Conservation (phyloP, 495 filamentous ascomycete genomes). For the Schizothecium vesticola region DNA sequence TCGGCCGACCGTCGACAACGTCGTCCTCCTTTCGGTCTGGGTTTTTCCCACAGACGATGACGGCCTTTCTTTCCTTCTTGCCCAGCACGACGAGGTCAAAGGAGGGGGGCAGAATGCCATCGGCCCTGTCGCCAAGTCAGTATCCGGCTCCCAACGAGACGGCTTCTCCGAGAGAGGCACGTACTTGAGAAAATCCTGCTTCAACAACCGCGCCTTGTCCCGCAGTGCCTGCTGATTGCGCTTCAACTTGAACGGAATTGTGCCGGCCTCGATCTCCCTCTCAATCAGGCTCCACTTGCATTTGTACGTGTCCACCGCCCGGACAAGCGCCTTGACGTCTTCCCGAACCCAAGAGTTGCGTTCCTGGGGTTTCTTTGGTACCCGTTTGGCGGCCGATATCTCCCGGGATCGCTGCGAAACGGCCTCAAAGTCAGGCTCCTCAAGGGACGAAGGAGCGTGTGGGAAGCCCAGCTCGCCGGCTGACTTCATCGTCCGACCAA, state of each 20-base stretch:
- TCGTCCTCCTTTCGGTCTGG: slow-evolving; percentile 42
- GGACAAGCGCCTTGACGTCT: slow-evolving; percentile 46
- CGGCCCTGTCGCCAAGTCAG: slow-evolving; percentile 16
- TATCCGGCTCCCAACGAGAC: neutral
- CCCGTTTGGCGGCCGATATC: slow-evolving; percentile 22
- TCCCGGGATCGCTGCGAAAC: slow-evolving; percentile 21
- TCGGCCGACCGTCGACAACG: slow-evolving; percentile 25
- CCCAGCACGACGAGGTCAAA: slow-evolving; percentile 48
- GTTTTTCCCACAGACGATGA: slow-evolving; percentile 38
- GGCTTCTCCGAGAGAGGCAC: slow-evolving; percentile 14
- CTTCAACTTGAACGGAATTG: slow-evolving; percentile 32
- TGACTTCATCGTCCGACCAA: neutral
- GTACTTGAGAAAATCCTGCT: slow-evolving; percentile 55
- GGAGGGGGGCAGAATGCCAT: slow-evolving; percentile 36
- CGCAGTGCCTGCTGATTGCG: slow-evolving; percentile 59
- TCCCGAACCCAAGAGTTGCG: slow-evolving; percentile 41
- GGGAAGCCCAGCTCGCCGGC: slow-evolving; percentile 21
- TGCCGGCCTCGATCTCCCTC: slow-evolving; percentile 24
- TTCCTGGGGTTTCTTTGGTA: slow-evolving; percentile 32
- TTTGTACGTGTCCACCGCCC: slow-evolving; percentile 43
- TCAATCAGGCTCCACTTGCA: slow-evolving; percentile 52
- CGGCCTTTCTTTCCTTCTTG: slow-evolving; percentile 41
- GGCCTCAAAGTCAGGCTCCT: slow-evolving; percentile 24
- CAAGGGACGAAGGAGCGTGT: slow-evolving; percentile 15
- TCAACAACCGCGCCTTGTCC: slow-evolving; percentile 62